These are phyloP conservation scores for Amanita phalloides DNA, from an alignment of 768 basidiomycete genomes.

Conservation along the genomic window DNA sequence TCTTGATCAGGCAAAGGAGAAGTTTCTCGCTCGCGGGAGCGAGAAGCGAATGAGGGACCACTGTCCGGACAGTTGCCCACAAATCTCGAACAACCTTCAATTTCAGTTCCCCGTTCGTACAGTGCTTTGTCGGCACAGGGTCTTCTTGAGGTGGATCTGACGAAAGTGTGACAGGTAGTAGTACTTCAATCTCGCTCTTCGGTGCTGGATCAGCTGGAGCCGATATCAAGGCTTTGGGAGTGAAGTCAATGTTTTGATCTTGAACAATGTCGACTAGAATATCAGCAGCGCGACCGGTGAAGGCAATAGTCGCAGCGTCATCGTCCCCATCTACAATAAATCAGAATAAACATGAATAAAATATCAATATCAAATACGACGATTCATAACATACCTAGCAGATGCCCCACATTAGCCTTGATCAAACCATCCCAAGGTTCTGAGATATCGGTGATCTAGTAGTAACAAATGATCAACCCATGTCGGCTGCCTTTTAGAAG, in stretches of 20 bases:
- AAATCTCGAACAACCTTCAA: slow-evolving; percentile 47
- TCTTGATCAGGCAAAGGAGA: slow-evolving; percentile 35
- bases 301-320: slow-evolving; percentile 23
- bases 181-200: slow-evolving; percentile 1
- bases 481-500: slow-evolving; percentile 3
- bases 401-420: slow-evolving; percentile 31
- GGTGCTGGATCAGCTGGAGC: slow-evolving; percentile 9
- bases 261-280: slow-evolving; percentile 39
- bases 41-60: slow-evolving; percentile 32
- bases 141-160: slow-evolving; percentile 18
- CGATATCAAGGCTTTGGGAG: slow-evolving; percentile 12
- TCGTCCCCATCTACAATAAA: slow-evolving; percentile 30
- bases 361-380: background rate
- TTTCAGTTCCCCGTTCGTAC: slow-evolving; percentile 35
- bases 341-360: background rate
- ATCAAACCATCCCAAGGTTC: slow-evolving; percentile 50
- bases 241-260: slow-evolving; percentile 34
- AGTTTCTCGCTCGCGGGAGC: slow-evolving; percentile 33
- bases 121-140: background rate
- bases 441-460: slow-evolving; percentile 31
- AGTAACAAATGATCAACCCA: slow-evolving; percentile 1
- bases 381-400: slow-evolving; percentile 28
- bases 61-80: slow-evolving; percentile 36
- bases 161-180: background rate
- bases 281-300: slow-evolving; percentile 27